Evolutionary conservation across 257 asterid species (phyloP).

Genomic region (Plectranthus barbatus): DNA sequence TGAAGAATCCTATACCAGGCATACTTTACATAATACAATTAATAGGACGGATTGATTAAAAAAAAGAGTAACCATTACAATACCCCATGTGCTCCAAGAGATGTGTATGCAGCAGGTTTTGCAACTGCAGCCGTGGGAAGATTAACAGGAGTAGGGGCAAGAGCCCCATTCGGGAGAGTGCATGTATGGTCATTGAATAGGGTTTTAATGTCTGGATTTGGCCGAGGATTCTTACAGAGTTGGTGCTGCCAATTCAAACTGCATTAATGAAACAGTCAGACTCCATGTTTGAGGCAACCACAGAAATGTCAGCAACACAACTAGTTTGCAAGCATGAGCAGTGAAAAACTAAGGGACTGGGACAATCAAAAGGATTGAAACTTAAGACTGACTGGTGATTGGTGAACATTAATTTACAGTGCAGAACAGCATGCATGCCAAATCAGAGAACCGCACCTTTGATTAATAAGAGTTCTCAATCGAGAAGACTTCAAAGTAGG

Average conservation of each 20-base stretch:
- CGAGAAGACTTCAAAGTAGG: constrained; percentile 86
- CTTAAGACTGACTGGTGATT: too few species aligned
- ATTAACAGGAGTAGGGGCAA: constrained; percentile 69
- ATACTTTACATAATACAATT: too few species aligned
- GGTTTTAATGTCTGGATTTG: constrained; percentile 93
- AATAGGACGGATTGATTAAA: too few species aligned
- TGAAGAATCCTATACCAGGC: too few species aligned
- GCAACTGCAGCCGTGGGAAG: constrained; percentile 74
- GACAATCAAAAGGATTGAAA: too few species aligned
- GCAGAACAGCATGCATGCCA: neutral
- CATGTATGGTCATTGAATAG: constrained; percentile 82
- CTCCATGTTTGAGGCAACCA: neutral
- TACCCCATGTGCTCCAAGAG: constrained; percentile 96
- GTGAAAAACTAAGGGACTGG: too few species aligned
- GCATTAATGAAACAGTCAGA: constrained; percentile 18
- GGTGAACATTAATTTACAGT: too few species aligned
- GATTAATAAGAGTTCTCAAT: constrained; percentile 88
- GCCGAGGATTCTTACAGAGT: constrained; percentile 91
- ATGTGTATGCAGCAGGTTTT: constrained; percentile 56
- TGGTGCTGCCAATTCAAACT: constrained; percentile 99
- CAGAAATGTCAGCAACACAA: too few species aligned
- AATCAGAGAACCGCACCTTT: constrained; percentile 43
- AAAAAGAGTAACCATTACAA: neutral
- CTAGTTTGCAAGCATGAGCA: too few species aligned
- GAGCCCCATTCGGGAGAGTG: constrained; percentile 74